Base-by-base conservation (phyloP, 1,284 basidiomycete species). In the Leccinum olivaceoglutinosum region DNA sequence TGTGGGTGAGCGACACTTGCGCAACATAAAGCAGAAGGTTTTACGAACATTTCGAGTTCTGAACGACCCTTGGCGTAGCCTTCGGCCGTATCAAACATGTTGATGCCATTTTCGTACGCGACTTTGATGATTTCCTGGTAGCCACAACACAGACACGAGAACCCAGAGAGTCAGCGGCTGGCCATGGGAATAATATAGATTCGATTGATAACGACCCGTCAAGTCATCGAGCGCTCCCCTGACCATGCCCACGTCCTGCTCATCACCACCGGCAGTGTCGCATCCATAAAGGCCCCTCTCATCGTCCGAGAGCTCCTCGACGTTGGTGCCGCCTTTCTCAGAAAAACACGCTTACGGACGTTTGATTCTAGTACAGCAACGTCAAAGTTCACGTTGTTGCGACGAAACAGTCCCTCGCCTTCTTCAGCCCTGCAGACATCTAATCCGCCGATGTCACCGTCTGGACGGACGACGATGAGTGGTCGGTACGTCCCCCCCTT, bases 201-300 rank as follows among this genome's bases (percentile, higher is more conserved):
- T 9, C 60, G 57, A 49, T 14, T 29, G 46, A 49, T 51, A 51
- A 46, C n/a, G n/a, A 46, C n/a, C 79, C 34, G 80, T 83, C 16
- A 75, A 80, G 64, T 63, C 36, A 36, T 72, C 34, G 78, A 84
- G 64, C 79, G 84, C 18, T 62, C 65, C 8, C 72, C 77, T 14
- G 81, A 82, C 18, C 74, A 76, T 68, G 81, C 78, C 0, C 89
- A 98, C 73, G 85, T 98, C 46, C 78, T 98, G 41, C 78, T 99
- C 51, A 89, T 96, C 60, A 87, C 90, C 0, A 93, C 94, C 0
- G 96, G 96, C 11, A 96, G 93, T 69, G 96, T 99, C 1, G 96
- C 96, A 0, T 93, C 93, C 60, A 85, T 99, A 71, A 98, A 98
- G 73, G 87, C 90, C 1, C 94, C 95, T 1, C 80, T 96, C 46